Evolutionary conservation across 1,139 yeast species (phyloP).

Genomic region (Yamadazyma membranifaciens): DNA sequence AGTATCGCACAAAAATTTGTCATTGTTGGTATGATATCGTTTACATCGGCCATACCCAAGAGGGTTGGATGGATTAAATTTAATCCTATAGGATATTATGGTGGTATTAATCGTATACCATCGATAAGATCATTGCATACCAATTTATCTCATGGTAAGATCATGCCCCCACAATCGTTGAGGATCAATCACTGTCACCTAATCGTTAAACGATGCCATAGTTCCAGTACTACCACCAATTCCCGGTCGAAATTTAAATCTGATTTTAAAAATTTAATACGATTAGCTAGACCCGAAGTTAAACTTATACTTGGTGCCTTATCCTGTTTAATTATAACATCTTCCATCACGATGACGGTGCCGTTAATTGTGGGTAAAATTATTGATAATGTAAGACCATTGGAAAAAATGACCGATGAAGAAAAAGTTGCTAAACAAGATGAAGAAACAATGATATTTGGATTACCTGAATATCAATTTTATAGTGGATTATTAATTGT

Average conservation of each 20-base stretch:
- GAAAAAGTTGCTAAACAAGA: conserved; percentile 28
- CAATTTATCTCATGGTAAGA: no score
- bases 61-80: no score
- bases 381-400: conserved; percentile 37
- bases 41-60: no score
- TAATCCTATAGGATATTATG: no score
- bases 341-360: conserved; percentile 56
- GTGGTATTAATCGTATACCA: no score
- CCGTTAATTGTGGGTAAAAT: conserved; percentile 83
- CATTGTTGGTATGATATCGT: no score
- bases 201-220: conserved; percentile 1
- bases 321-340: conserved; percentile 55
- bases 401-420: conserved; percentile 38
- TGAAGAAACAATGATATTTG: conserved; percentile 38
- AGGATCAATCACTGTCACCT: no score
- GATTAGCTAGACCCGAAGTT: conserved; percentile 40
- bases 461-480: conserved; percentile 33
- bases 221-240: conserved; percentile 2
- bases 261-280: conserved; percentile 28
- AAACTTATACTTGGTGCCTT: conserved; percentile 49
- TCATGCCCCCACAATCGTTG: no score
- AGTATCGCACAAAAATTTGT: no score
- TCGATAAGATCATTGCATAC: no score
- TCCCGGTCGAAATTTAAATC: conserved; percentile 10
- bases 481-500: conserved; percentile 42